Conservation (phyloP, 148 eudicot species). For the Rheum nobile region DNA sequence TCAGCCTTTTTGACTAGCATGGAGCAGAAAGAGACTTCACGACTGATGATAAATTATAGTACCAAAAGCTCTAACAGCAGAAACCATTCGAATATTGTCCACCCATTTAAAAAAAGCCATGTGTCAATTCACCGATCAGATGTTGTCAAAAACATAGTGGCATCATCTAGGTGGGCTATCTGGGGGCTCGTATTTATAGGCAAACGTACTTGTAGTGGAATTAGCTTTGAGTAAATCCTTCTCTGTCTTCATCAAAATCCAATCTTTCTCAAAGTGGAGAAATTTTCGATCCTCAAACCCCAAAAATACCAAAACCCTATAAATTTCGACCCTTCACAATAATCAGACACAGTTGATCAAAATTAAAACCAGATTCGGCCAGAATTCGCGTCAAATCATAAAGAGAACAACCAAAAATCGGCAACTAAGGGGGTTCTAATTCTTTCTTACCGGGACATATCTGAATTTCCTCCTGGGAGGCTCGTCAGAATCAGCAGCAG, state of each 20-base stretch:
- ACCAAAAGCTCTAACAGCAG: background rate
- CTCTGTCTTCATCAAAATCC: background rate
- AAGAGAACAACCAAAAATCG: background rate
- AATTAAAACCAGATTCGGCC: background rate
- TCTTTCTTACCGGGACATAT: slow-evolving; percentile 59
- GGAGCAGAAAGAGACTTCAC: background rate
- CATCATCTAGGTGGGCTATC: background rate
- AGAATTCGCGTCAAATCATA: background rate
- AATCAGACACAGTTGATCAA: background rate
- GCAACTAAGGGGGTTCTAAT: too few relatives aligned
- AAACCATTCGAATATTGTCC: background rate
- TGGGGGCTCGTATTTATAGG: background rate
- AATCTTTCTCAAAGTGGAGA: background rate
- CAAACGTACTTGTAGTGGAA: background rate
- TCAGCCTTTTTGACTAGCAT: background rate
- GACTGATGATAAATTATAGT: background rate
- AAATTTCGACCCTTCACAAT: background rate
- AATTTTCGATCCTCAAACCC: background rate
- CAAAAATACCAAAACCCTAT: background rate
- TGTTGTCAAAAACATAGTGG: background rate
- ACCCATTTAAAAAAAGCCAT: background rate
- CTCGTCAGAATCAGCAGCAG: slow-evolving; percentile 16
- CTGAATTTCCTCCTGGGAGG: slow-evolving; percentile 56
- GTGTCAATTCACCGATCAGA: background rate
- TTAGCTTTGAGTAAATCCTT: background rate